A percentile compares a stretch with the other conserved stretches of the same genome.
Evolutionary conservation across 1,139 yeast genomes (phyloP).

Genomic region (Pichia terricola): DNA sequence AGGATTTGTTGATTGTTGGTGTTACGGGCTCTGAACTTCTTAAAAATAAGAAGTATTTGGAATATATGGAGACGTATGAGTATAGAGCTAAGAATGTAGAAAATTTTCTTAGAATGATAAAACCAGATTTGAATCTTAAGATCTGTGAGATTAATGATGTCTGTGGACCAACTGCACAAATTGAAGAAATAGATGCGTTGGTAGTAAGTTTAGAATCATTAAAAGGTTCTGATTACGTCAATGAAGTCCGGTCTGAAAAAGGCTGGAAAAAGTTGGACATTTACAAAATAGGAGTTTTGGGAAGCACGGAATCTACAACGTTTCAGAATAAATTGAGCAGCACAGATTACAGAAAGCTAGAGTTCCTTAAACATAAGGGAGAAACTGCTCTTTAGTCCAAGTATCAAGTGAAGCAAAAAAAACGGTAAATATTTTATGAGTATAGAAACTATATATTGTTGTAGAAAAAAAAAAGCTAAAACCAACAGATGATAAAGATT

Average conservation of each 20-base stretch:
- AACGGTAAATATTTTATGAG: neutral
- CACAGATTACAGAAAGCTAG: slow-evolving; percentile 40
- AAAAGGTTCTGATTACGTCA: slow-evolving; percentile 66
- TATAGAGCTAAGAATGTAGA: slow-evolving; percentile 39
- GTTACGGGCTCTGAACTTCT: slow-evolving; percentile 74
- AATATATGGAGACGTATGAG: slow-evolving; percentile 51
- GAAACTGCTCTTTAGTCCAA: neutral
- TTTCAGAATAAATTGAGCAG: slow-evolving; percentile 79
- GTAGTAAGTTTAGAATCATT: slow-evolving; percentile 75
- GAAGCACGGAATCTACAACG: slow-evolving; percentile 43
- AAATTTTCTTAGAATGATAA: slow-evolving; percentile 38
- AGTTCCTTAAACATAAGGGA: slow-evolving; percentile 12
- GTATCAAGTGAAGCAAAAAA: neutral
- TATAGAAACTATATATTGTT: too few species aligned
- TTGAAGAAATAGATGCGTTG: slow-evolving; percentile 65
- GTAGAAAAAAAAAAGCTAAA: neutral
- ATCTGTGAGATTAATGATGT: slow-evolving; percentile 65
- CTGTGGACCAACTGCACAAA: slow-evolving; percentile 90
- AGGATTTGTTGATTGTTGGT: slow-evolving; percentile 57
- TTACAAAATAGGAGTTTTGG: slow-evolving; percentile 61
- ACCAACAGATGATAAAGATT: neutral
- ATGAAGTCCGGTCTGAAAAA: slow-evolving; percentile 47
- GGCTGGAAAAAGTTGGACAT: slow-evolving; percentile 47
- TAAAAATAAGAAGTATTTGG: slow-evolving; percentile 63
- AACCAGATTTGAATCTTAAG: slow-evolving; percentile 32